Conservation (phyloP, 805 yeast species). For the Scheffersomyces spartinae region DNA sequence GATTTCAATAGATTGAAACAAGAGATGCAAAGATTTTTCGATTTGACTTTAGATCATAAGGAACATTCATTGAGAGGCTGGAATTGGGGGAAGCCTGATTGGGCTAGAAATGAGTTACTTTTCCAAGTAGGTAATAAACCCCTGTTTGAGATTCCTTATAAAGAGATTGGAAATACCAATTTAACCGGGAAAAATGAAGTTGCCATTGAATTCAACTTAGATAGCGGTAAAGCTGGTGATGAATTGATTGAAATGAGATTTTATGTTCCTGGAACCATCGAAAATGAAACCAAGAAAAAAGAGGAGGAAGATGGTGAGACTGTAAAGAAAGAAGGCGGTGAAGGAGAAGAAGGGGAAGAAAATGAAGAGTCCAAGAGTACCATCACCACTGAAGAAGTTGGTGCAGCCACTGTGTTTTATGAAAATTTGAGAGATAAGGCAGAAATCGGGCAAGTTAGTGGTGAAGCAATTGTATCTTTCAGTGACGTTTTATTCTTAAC, state of each 20-base stretch:
- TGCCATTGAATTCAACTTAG: conserved; percentile 70
- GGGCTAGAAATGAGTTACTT: conserved; percentile 83
- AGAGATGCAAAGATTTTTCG: conserved; percentile 71
- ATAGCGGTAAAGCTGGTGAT: conserved; percentile 69
- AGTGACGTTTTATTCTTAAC: conserved; percentile 85
- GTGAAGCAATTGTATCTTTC: conserved; percentile 90
- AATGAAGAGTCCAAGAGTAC: conserved; percentile 13
- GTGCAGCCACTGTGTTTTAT: conserved; percentile 77
- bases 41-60: conserved; percentile 59
- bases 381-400: conserved; percentile 37
- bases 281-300: conserved; percentile 29
- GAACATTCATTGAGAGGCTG: conserved; percentile 96
- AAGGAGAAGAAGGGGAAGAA: conserved; percentile 23
- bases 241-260: conserved; percentile 92
- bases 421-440: conserved; percentile 90
- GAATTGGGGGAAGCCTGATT: conserved; percentile 96
- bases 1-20: conserved; percentile 74
- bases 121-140: conserved; percentile 84
- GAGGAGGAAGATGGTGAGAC: conserved; percentile 13
- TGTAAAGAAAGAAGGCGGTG: conserved; percentile 15
- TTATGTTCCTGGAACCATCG: conserved; percentile 81
- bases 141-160: conserved; percentile 81
- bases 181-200: conserved; percentile 90
- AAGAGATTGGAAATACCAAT: conserved; percentile 71
- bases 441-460: conserved; percentile 86